Conservation (phyloP, 768 basidiomycete genomes). For the Tulasnella sp. region DNA sequence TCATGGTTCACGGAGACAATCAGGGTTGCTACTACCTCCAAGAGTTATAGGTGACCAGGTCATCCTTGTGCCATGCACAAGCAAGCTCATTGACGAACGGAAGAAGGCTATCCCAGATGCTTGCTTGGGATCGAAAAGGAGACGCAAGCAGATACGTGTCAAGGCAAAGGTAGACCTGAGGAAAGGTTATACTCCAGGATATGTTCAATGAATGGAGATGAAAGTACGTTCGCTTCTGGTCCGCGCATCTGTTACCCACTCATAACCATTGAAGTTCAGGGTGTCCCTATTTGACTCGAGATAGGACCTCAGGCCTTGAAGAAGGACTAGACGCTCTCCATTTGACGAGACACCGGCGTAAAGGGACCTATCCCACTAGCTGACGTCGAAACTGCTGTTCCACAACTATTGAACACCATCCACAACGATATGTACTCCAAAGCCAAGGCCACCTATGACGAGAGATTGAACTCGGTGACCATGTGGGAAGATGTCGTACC, state of each 20-base stretch:
- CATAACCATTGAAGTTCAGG: too few species aligned
- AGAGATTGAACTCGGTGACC: constrained; percentile 56
- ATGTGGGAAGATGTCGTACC: constrained; percentile 92
- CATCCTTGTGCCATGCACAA: constrained; percentile 85
- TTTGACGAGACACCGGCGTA: constrained; percentile 63
- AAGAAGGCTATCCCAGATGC: constrained; percentile 58
- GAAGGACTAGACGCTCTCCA: constrained; percentile 66
- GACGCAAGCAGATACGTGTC: constrained; percentile 56
- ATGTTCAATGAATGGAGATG: constrained; percentile 98
- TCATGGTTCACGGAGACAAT: constrained; percentile 98
- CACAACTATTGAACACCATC: constrained; percentile 65
- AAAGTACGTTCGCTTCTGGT: constrained; percentile 41
- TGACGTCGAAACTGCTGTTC: constrained; percentile 39
- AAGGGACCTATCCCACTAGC: constrained; percentile 43
- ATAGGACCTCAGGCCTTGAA: constrained; percentile 87
- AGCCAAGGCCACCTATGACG: constrained; percentile 61
- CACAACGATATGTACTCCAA: constrained; percentile 77
- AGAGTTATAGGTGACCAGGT: constrained; percentile 88
- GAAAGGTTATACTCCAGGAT: constrained; percentile 95
- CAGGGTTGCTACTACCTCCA: constrained; percentile 97
- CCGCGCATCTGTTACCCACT: not conserved
- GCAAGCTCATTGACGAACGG: constrained; percentile 45
- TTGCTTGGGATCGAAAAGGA: constrained; percentile 64
- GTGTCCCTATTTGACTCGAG: constrained; percentile 93
- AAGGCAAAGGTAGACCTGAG: constrained; percentile 82